Evolutionary conservation across 164 flowering plant genomes (phyloP), one percentile per base, ranked within the genome.

Genomic region (Buxus sempervirens): DNA sequence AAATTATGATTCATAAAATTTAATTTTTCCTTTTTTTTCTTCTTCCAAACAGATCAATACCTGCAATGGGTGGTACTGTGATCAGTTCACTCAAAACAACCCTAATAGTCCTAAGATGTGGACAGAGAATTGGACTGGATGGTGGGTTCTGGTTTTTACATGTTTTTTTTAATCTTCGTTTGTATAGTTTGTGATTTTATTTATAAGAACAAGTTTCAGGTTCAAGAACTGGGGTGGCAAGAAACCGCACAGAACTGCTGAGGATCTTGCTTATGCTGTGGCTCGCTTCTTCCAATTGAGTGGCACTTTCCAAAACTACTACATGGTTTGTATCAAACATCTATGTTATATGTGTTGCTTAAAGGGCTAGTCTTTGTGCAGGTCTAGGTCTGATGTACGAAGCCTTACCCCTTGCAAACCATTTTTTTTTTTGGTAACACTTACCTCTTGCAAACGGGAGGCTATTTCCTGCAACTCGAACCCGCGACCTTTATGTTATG

Each of bases 121-220:
- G 88, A 82, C 86, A 10, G 86, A 78, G 20, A 77, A 78, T 21
- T 80, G 83, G 86, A 80, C 80, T 8, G 86, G 84, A 42, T 55
- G 58, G 51, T 45, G 51, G 18, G 51, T 45, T 10, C 12, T 10
- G 5, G 12, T 4, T 45, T 45, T 15, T 45, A 45, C 18, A 10
- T 45, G 2, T 45, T 15, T 10, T 10, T 15, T 45, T 45, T n/a
- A n/a, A 10, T 45, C 12, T 45, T 45, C 12, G 18, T 45, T 45
- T 10, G 5, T 45, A 45, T 45, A 10, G 18, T 45, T 45, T 45
- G 12, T 10, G 12, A 10, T 15, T 45, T 45, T 45, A 5, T 45
- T 15, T 5, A 45, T 32, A 45, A 45, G 14, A 10, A 15, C 1
- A 10, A 45, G 1, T 48, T 64, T 64, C 23, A 64, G 67, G 67